Base-by-base conservation (phyloP, 2,329 filamentous ascomycete genomes). In the Monilinia fructigena region DNA sequence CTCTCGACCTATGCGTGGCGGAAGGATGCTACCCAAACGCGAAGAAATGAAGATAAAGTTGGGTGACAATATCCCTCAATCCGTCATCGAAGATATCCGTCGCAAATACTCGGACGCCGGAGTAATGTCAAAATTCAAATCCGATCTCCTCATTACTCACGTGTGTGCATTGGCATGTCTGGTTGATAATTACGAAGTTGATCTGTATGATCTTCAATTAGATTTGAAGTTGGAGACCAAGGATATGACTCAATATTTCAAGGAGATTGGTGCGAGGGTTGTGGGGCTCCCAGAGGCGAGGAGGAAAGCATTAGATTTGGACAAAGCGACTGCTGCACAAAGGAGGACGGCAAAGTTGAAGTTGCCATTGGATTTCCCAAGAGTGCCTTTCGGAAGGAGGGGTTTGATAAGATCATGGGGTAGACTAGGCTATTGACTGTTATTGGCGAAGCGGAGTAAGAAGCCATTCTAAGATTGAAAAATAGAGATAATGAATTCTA, bases 331-430 rank as follows among this genome's bases (percentile, higher is more conserved):
- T 73, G 84, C 83, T 4, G 77, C 78, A 26, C 86, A 86, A 66
- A 86, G 87, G 68, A 83, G 83, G 68, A 79, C 93, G 60, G 93
- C 90, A 16, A 87, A 87, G 72, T 80, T 98, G 73, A 86, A 84
- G 72, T 77, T 97, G 69, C 95, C 95, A 3, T 80, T 97, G 56
- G 84, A 88, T 67, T 97, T 97, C 76, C 95, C 94, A 1, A 93
- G 89, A 80, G 68, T 74, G 11, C 68, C 72, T 1, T 72, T 72
- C 67, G 72, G 71, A 18, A 71, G 72, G 60, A 73, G 60, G 40
- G 73, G 66, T 55, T 55, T 68, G 55, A 50, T 42, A 20, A 63
- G 40, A 26, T 20, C 5, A 8, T 8, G 20, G 20, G 4, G 10
- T 60, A 50, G 56, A 38, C 7, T 60, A 10, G 45, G 12, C 28